phyloP scores from a whole-genome alignment of 345 rosid species.

The Eucalyptus sideroxylon region DNA sequence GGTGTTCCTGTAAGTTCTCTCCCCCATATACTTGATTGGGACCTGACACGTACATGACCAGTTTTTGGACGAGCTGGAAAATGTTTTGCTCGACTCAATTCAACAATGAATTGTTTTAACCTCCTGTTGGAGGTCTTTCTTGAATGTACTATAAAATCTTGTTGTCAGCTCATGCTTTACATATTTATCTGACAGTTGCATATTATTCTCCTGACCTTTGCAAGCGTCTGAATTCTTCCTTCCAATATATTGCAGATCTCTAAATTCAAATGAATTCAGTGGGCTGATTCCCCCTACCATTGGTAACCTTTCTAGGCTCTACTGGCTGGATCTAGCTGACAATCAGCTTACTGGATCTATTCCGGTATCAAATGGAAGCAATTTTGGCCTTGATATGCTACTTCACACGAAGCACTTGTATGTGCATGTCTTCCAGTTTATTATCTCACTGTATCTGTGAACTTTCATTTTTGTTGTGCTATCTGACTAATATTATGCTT shows the following conservation, averaged over 20 bases:
- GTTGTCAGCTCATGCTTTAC: too few relatives aligned
- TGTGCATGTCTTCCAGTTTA: neutral
- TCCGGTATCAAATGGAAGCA: conserved; percentile 62
- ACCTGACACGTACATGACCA: neutral
- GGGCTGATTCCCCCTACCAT: conserved; percentile 73
- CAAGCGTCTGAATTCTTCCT: neutral
- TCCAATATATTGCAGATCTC: conserved; percentile 36
- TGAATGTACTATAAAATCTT: too few relatives aligned
- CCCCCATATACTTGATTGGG: neutral
- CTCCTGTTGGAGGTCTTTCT: neutral
- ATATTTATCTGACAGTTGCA: too few relatives aligned
- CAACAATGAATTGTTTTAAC: neutral
- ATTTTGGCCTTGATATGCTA: conserved; percentile 79
- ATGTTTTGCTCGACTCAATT: neutral
- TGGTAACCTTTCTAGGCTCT: conserved; percentile 46
- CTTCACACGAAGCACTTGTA: conserved; percentile 71
- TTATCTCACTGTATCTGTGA: neutral
- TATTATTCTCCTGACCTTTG: neutral
- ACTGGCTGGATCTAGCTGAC: conserved; percentile 85
- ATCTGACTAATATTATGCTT: neutral
- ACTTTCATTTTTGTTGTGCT: neutral
- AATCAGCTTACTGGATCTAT: conserved; percentile 59
- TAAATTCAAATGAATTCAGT: conserved; percentile 57
- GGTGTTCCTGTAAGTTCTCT: conserved; percentile 39
- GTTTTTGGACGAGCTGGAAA: neutral